Evolutionary conservation across 2,329 filamentous ascomycete species (phyloP).

Genomic region (Tolypocladium tundrense): DNA sequence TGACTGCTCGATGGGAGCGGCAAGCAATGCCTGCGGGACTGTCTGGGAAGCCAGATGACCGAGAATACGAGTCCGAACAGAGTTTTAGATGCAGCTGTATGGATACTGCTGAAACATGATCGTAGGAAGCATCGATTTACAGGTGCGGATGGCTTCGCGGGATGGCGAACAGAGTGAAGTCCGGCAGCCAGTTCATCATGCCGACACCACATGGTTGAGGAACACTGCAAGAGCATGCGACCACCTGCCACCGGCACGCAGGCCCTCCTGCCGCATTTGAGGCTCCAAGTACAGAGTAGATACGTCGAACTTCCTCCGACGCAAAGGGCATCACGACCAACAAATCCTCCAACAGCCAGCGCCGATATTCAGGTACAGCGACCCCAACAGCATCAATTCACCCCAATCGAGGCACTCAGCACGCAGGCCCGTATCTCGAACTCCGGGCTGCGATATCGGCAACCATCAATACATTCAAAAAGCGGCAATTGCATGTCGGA

Average conservation of each 20-base stretch:
- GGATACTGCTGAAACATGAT: background rate
- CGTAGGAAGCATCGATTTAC: background rate
- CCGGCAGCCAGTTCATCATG: background rate
- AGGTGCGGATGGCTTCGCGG: background rate
- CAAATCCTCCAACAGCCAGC: background rate
- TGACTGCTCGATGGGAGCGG: no score
- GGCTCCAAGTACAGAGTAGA: no score
- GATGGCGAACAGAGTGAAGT: background rate
- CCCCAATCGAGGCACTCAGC: no score
- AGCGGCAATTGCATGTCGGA: conserved; percentile 16
- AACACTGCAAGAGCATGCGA: background rate
- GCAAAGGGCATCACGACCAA: background rate
- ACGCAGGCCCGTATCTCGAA: background rate
- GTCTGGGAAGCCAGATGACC: no score
- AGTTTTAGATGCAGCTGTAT: background rate
- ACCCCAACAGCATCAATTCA: background rate
- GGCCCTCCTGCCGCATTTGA: background rate
- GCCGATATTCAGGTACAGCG: background rate
- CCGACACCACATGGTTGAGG: background rate
- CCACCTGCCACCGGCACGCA: background rate
- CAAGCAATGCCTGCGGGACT: no score
- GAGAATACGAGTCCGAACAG: no score
- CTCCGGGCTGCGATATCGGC: background rate
- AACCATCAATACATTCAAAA: background rate
- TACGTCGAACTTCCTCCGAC: background rate